Percentiles rank a stretch among this genome's conserved stretches.
These are phyloP conservation scores for Ogataea pilisensis DNA, from an alignment of 805 yeast genomes.

Conservation along the genomic window DNA sequence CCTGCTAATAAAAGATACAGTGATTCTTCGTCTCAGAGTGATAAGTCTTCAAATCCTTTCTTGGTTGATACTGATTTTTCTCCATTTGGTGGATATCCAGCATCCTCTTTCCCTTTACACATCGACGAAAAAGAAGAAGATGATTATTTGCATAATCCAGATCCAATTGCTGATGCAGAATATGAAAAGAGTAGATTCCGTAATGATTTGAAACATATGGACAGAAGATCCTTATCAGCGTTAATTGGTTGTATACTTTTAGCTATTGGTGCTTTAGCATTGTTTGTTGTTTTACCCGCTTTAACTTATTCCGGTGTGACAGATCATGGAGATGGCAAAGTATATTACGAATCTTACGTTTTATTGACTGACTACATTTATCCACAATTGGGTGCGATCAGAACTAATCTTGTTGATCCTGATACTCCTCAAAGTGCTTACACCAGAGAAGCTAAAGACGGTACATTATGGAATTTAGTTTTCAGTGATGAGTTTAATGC, in stretches of 20 bases:
- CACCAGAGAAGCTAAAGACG: slow-evolving; percentile 52
- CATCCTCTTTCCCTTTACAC: slow-evolving; percentile 82
- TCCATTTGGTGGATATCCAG: slow-evolving; percentile 98
- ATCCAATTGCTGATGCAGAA: slow-evolving; percentile 87
- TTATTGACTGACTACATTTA: slow-evolving; percentile 53
- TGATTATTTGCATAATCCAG: slow-evolving; percentile 94
- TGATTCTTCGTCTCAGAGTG: slow-evolving; percentile 18
- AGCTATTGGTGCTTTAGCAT: slow-evolving; percentile 54
- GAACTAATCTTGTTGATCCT: slow-evolving; percentile 60
- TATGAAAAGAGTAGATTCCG: slow-evolving; percentile 67
- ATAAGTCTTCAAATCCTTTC: slow-evolving; percentile 34
- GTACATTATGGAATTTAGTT: slow-evolving; percentile 68
- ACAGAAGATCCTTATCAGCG: slow-evolving; percentile 58
- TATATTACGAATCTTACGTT: slow-evolving; percentile 31
- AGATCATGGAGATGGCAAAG: slow-evolving; percentile 12
- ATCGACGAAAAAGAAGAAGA: slow-evolving; percentile 94
- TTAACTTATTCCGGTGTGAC: slow-evolving; percentile 76
- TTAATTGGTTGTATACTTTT: slow-evolving; percentile 56
- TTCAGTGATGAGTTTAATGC: slow-evolving; percentile 89
- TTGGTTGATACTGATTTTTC: slow-evolving; percentile 61
- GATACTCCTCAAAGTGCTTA: slow-evolving; percentile 56
- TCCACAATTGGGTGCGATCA: slow-evolving; percentile 52
- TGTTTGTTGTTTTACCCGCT: slow-evolving; percentile 79
- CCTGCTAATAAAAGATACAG: slow-evolving; percentile 13
- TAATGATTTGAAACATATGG: slow-evolving; percentile 63